Evolutionary conservation across 2,329 filamentous ascomycete species (phyloP), one percentile per base, ranked within the genome.

Genomic region (Nigrospora oryzae): DNA sequence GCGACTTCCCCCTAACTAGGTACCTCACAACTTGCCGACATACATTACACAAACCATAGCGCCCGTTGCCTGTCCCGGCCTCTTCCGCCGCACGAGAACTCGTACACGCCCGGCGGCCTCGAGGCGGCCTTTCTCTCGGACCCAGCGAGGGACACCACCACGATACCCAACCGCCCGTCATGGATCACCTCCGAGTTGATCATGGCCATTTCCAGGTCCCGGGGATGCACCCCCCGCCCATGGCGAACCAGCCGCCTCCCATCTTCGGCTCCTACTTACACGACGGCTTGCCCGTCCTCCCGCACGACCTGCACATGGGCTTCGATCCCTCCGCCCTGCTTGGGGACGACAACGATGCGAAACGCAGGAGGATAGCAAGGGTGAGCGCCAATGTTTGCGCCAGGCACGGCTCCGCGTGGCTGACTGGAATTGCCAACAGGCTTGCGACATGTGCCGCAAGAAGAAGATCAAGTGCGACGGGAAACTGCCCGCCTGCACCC

Each of bases 401-500:
- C 34, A 40, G 31, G 16, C 16, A 1, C 14, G 19, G 30, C 28
- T 33, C 16, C 32, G 13, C 14, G 40, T 31, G 30, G 32, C 53
- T 56, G 49, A 56, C 49, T 38, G 56, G 11, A 31, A 52, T 38
- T 56, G 32, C 30, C 33, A 16, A n/a, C 49, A 90, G 86, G 89
- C 89, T 42, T 95, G 89, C 69, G 90, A 95, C 57, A 94, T 95
- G 89, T 97, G 91, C 63, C 79, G 90, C 56, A 95, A 95, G 70
- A 90, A 88, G 68, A 95, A 91, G 75, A 93, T 97, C 68, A 97
- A 97, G 69, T 97, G 91, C 66, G 93, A 97, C 62, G 91, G 93
- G 54, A 95, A 94, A 69, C 81, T 95, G 67, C 91, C 93, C 34
- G 83, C 89, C 49, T 98, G 93, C 67, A 90, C 88, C 8, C 93